phyloP scores from a whole-genome alignment of 768 basidiomycete genomes.

The Boletus speciosus region DNA sequence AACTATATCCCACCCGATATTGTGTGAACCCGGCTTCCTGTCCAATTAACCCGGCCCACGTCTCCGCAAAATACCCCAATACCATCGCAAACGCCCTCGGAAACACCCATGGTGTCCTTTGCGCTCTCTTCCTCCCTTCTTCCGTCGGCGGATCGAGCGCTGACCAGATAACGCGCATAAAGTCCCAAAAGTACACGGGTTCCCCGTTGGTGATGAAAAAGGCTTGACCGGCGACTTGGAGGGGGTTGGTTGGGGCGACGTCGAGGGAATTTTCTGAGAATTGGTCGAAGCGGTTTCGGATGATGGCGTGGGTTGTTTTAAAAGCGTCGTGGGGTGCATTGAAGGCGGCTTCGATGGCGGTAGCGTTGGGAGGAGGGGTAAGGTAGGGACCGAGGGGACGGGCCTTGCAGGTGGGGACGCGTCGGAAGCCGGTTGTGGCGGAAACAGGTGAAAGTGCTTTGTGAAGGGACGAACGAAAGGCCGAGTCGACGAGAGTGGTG shows the following conservation, averaged over 20 bases:
- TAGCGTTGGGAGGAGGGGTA: slow-evolving; percentile 54
- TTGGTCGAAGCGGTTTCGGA: slow-evolving; percentile 81
- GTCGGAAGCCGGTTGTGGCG: slow-evolving; percentile 58
- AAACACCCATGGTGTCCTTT: slow-evolving; percentile 44
- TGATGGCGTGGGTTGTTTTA: slow-evolving; percentile 47
- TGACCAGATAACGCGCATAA: slow-evolving; percentile 77
- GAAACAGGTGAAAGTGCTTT: slow-evolving; percentile 59
- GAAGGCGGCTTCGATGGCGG: slow-evolving; percentile 56
- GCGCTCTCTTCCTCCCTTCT: slow-evolving; percentile 41
- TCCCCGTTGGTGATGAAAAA: slow-evolving; percentile 99
- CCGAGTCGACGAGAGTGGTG: slow-evolving; percentile 38
- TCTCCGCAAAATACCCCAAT: slow-evolving; percentile 71
- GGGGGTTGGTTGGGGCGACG: slow-evolving; percentile 48
- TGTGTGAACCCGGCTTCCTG: slow-evolving; percentile 83
- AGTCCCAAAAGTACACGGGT: slow-evolving; percentile 95
- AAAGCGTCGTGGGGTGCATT: slow-evolving; percentile 39
- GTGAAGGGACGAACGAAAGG: slow-evolving; percentile 41
- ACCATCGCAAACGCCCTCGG: slow-evolving; percentile 63
- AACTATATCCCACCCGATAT: slow-evolving; percentile 79
- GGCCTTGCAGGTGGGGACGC: slow-evolving; percentile 74
- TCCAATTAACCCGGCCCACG: slow-evolving; percentile 66
- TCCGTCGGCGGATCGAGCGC: slow-evolving; percentile 50
- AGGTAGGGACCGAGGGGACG: slow-evolving; percentile 84
- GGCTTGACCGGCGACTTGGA: slow-evolving; percentile 86
- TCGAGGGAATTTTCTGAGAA: slow-evolving; percentile 59